Evolutionary conservation across 305 asterid genomes (phyloP).

Genomic region (Solanum chacoense): DNA sequence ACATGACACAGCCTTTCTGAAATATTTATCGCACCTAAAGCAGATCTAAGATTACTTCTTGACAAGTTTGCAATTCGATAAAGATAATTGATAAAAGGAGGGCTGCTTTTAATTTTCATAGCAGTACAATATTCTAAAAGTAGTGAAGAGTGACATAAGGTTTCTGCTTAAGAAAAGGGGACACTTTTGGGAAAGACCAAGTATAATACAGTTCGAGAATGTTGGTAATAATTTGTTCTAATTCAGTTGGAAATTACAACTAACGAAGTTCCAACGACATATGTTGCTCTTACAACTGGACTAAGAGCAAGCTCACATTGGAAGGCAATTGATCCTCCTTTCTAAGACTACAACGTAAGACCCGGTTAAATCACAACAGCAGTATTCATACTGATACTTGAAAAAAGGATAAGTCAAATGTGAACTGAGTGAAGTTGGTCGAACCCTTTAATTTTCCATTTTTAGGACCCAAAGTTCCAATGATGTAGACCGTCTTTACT

Average conservation of each 20-base stretch:
- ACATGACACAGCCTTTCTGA: not conserved
- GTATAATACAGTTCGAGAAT: not conserved
- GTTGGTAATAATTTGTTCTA: not conserved
- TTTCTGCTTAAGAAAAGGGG: not conserved
- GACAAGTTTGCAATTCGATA: not conserved
- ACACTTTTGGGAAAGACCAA: not conserved
- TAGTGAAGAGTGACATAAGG: not conserved
- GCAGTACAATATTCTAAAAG: not conserved
- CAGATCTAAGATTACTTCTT: not conserved
- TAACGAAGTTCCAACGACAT: not conserved
- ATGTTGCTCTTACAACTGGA: not conserved
- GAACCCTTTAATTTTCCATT: conserved; percentile 47
- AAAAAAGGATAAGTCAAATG: not conserved
- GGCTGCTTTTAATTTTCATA: not conserved
- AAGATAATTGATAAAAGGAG: not conserved
- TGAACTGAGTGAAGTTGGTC: conserved; percentile 1
- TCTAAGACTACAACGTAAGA: not conserved
- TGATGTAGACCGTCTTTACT: conserved; percentile 44
- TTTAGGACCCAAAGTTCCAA: conserved; percentile 29
- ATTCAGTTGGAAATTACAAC: not conserved
- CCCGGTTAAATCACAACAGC: not conserved
- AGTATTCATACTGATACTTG: not conserved
- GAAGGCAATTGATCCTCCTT: not conserved
- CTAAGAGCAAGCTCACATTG: not conserved
- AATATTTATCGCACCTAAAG: not conserved